These are phyloP conservation scores for Centrapalus pauciflorus DNA, from an alignment of 129 eudicot species.

Conservation along the genomic window DNA sequence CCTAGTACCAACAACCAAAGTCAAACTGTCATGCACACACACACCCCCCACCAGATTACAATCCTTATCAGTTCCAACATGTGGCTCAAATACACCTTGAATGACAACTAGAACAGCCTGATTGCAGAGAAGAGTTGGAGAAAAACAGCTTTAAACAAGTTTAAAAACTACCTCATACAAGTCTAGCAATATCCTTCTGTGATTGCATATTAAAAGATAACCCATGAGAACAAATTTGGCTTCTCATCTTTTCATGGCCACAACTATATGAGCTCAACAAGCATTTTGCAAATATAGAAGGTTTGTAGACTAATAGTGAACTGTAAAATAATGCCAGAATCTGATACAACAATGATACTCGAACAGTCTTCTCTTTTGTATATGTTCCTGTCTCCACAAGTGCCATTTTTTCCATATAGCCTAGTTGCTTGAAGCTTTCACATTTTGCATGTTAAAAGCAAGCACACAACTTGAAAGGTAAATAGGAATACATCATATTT, in stretches of 20 bases:
- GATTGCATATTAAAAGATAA: not conserved
- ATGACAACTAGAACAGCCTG: not conserved
- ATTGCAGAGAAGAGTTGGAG: not conserved
- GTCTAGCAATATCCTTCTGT: conserved; percentile 1
- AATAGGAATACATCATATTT: not conserved
- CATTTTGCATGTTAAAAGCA: conserved; percentile 14
- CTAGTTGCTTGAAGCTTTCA: conserved; percentile 8
- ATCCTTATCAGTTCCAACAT: not conserved
- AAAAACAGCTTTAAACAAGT: not conserved
- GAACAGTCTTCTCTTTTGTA: not conserved
- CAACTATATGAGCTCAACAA: not conserved
- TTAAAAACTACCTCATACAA: not conserved
- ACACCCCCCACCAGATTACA: not conserved
- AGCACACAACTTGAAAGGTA: not conserved
- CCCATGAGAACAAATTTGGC: not conserved
- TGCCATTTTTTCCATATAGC: not conserved
- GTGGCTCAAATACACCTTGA: not conserved
- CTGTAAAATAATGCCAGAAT: not conserved
- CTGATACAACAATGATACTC: not conserved
- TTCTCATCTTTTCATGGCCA: conserved; percentile 4
- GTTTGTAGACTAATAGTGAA: not conserved
- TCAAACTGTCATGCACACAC: not conserved
- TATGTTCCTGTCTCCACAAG: conserved; percentile 9
- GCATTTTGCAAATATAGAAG: conserved; percentile 2
- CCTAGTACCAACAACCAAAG: not conserved